Evolutionary conservation across 1,284 basidiomycete species (phyloP), one percentile per base, ranked within the genome.

Genomic region (Ustilago cynodontis): DNA sequence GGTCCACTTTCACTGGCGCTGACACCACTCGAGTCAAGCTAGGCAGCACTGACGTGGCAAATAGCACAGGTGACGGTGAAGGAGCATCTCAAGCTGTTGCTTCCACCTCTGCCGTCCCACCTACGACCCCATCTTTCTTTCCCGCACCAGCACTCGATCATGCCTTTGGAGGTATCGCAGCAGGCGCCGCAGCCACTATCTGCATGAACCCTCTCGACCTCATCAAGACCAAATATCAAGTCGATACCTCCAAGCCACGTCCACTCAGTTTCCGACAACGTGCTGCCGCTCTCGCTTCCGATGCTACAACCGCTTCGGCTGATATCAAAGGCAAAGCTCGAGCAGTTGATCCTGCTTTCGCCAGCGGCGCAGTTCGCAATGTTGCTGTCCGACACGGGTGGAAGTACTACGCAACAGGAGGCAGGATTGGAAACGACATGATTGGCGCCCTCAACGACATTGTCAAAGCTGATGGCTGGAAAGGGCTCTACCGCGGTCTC

Each of bases 181-280:
- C 96, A 35, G 97, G 96, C 51, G 91, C 94, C 62, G 92, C 93
- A 75, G 93, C 95, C 28, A 95, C 95, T 54, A 89, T 98, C 41
- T 95, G 94, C 87, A 97, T 99, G 94, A 95, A 99, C 86, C 97
- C 97, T 5, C 90, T 99, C 45, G 97, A 99, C 87, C 90, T 99
- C 6, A 90, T 99, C 87, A 99, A 99, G 88, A 91, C 98, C 84
- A 93, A 95, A 83, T 92, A 96, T 70, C 96, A 99, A 87, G 94
- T 90, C 45, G 81, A 78, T 52, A 78, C 76, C n/a, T 67, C 76
- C 1, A 58, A 53, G 18, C 76, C 76, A 14, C 71, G 71, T 2
- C 76, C 65, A 0, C 29, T 71, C 14, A 31, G 41, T 1, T 70
- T 74, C 22, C 59, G 66, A 3, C 59, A 66, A 20, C 54, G 57